Percentiles rank a stretch among this genome's conserved stretches.
Conservation (phyloP, 768 basidiomycete genomes). For the Russula sp. region DNA sequence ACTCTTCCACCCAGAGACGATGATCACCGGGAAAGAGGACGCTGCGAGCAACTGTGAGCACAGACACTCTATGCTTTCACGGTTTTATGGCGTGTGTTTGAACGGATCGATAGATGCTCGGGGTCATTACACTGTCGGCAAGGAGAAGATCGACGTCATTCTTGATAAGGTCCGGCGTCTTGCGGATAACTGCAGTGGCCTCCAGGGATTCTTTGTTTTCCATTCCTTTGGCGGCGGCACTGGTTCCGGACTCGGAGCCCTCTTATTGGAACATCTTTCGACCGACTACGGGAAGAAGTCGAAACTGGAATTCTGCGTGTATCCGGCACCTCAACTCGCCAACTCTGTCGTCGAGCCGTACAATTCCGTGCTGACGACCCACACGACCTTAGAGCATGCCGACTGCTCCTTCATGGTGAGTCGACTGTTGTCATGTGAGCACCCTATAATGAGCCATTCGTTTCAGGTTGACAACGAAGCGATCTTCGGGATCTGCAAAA, state of each 20-base stretch:
- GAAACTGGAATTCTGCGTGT: constrained; percentile 86
- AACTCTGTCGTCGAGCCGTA: constrained; percentile 99
- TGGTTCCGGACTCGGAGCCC: constrained; percentile 97
- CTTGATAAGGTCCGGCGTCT: constrained; percentile 97
- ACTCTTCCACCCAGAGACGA: constrained; percentile 98
- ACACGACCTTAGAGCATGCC: constrained; percentile 99
- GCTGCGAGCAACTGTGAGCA: constrained; percentile 96
- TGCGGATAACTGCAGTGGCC: constrained; percentile 95
- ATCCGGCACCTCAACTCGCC: constrained; percentile 89
- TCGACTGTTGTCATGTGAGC: constrained; percentile 88
- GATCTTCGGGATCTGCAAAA: constrained; percentile 62
- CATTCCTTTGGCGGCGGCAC: constrained; percentile 99
- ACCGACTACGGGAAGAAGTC: constrained; percentile 70
- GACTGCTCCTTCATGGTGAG: constrained; percentile 43
- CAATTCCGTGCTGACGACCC: constrained; percentile 96
- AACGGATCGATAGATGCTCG: constrained; percentile 69
- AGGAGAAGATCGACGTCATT: constrained; percentile 94
- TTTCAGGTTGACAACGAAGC: constrained; percentile 56
- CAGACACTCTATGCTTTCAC: neutral
- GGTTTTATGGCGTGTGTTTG: neutral
- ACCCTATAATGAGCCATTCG: neutral
- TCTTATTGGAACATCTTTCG: constrained; percentile 93
- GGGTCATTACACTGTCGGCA: constrained; percentile 98
- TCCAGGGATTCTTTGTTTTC: constrained; percentile 99
- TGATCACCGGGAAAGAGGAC: constrained; percentile 98